Percentiles rank a stretch among this genome's conserved stretches.
Conservation (phyloP, 257 asterid species). For the Solanum peruvianum region DNA sequence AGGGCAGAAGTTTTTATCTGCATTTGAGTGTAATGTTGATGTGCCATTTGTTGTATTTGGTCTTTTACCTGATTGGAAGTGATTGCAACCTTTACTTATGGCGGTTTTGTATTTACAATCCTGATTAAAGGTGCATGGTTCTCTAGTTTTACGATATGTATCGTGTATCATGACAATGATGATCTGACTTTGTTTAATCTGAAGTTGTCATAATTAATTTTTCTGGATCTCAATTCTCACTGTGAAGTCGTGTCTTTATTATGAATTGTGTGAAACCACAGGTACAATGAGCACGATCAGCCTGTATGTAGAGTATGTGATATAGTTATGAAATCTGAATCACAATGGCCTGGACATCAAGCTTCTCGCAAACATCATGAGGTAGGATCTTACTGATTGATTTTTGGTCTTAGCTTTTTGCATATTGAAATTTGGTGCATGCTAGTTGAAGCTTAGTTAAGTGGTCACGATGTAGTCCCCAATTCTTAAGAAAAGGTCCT, state of each 20-base stretch:
- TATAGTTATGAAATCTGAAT: conserved; percentile 60
- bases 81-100: neutral
- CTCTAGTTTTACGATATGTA: neutral
- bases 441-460: neutral
- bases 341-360: conserved; percentile 92
- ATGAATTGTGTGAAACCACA: conserved; percentile 11
- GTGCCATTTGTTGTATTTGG: neutral
- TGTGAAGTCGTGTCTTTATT: neutral
- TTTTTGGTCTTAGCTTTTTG: neutral
- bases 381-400: conserved; percentile 21
- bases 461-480: neutral
- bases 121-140: neutral
- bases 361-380: conserved; percentile 86
- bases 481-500: neutral
- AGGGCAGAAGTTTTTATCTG: neutral
- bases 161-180: neutral
- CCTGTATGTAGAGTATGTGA: conserved; percentile 81
- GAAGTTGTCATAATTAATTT: neutral
- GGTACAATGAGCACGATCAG: conserved; percentile 83
- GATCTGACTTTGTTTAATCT: neutral
- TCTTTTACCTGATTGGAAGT: neutral
- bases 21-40: neutral
- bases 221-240: neutral
- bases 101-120: neutral
- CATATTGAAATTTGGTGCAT: neutral